Base-by-base conservation (phyloP, 2,329 filamentous ascomycete species). In the Talaromyces pinophilus region DNA sequence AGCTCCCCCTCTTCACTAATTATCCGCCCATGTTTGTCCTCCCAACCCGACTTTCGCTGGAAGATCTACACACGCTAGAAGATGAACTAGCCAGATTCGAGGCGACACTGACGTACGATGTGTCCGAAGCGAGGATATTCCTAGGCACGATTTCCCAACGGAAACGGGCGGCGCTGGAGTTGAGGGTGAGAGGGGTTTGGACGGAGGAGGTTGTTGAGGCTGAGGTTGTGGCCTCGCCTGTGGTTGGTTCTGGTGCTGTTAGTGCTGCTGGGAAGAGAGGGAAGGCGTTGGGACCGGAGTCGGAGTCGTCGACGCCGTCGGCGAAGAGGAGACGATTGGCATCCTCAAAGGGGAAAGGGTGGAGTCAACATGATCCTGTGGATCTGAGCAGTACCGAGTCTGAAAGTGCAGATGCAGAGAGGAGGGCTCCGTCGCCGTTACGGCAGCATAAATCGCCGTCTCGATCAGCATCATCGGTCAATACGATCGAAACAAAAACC, bases 151-250 rank as follows among this genome's bases (percentile, higher is more conserved):
- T 96, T 40, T 83, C 83, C 0, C 89, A 87, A 64, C 88, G 86
- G 69, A 85, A 87, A 71, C 85, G 94, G 19, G 92, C 92, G 0
- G 83, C 86, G 57, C 88, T 96, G 71, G 94, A 98, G 78, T 81
- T 98, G 68, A 85, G 92, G 63, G 84, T 86, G 6, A 84, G 87
- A 55, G 88, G 87, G 15, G 71, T 97, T 2, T 80, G 77, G 75
- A 81, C 80, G 50, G 76, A 83, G 62, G 77, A 82, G 60, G 63
- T 72, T 33, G 64, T 7, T 52, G 48, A n/a, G 5, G 46, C 7
- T 50, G 48, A 8, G 22, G 22, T 7, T 52, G 25, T 17, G 30
- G 30, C 42, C 8, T n/a, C 17, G 33, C 60, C 0, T 48, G 19
- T 33, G 30, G 30, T 38, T 57, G 30, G 33, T 25, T 38, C 33